phyloP scores from a whole-genome alignment of 2,329 filamentous ascomycete species.

The Monilinia laxa region DNA sequence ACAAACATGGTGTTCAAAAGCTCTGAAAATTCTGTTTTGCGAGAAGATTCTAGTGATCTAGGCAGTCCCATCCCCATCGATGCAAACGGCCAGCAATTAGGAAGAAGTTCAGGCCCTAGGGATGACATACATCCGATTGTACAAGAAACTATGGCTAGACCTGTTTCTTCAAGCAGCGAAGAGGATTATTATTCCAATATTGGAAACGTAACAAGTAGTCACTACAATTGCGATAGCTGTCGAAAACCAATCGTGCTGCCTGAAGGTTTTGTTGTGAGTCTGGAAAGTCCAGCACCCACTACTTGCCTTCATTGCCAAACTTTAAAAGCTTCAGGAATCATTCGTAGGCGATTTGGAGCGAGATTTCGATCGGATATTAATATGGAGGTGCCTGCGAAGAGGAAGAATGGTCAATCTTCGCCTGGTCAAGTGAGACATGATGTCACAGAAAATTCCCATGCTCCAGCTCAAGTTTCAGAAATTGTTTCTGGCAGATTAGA shows the following conservation, averaged over 20 bases:
- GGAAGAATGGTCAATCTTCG: not conserved
- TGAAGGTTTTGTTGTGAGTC: not conserved
- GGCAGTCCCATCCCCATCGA: slow-evolving; percentile 4
- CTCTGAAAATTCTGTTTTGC: not conserved
- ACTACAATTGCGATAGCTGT: slow-evolving; percentile 15
- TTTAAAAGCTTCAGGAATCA: not conserved
- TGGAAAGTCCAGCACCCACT: not conserved
- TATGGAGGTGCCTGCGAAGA: no score
- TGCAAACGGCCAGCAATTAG: not conserved
- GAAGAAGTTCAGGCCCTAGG: no score
- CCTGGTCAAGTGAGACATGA: not conserved
- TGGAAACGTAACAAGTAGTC: not conserved
- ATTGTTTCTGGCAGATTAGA: not conserved
- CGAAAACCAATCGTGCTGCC: slow-evolving; percentile 10
- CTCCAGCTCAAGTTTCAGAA: not conserved
- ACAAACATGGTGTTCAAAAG: not conserved
- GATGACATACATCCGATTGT: not conserved
- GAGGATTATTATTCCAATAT: not conserved
- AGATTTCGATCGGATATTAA: not conserved
- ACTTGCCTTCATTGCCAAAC: slow-evolving; percentile 10
- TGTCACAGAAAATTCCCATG: not conserved
- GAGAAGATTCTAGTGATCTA: not conserved
- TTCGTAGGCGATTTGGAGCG: not conserved
- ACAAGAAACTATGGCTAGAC: not conserved
- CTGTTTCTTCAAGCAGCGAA: not conserved